Conservation (phyloP, 768 basidiomycete genomes). For the Macrolepiota fuliginosa region DNA sequence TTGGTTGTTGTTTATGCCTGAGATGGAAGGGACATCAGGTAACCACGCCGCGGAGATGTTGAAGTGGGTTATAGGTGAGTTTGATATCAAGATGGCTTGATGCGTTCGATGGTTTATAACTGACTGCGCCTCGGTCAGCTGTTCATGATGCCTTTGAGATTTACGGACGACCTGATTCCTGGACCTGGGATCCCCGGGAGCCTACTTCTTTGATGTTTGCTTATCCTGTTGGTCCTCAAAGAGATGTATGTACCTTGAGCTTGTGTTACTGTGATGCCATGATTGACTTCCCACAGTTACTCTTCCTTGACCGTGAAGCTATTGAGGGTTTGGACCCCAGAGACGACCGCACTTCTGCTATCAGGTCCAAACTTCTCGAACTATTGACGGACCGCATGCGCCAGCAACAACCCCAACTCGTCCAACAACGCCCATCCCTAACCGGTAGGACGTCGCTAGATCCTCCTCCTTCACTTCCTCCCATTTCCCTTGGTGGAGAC, state of each 20-base stretch:
- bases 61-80: slow-evolving; percentile 84
- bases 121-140: slow-evolving; percentile 37
- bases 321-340: slow-evolving; percentile 77
- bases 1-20: slow-evolving; percentile 91
- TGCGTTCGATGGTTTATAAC: neutral
- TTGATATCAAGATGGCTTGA: neutral
- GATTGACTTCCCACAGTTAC: slow-evolving; percentile 45
- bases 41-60: slow-evolving; percentile 77
- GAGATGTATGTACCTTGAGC: slow-evolving; percentile 59
- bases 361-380: slow-evolving; percentile 59
- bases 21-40: slow-evolving; percentile 58
- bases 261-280: neutral
- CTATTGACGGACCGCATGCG: slow-evolving; percentile 68
- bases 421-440: slow-evolving; percentile 18
- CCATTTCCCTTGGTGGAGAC: slow-evolving; percentile 26
- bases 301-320: slow-evolving; percentile 85
- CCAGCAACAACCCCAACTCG: slow-evolving; percentile 27
- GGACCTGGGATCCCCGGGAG: slow-evolving; percentile 90
- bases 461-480: slow-evolving; percentile 33
- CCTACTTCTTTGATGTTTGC: slow-evolving; percentile 86
- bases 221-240: slow-evolving; percentile 83
- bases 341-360: slow-evolving; percentile 71
- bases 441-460: slow-evolving; percentile 19
- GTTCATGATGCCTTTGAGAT: slow-evolving; percentile 85
- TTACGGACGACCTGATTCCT: slow-evolving; percentile 83